Percentiles rank a stretch among this genome's conserved stretches.
phyloP scores from a whole-genome alignment of 2,329 filamentous ascomycete species.

The Alternaria ethzedia region DNA sequence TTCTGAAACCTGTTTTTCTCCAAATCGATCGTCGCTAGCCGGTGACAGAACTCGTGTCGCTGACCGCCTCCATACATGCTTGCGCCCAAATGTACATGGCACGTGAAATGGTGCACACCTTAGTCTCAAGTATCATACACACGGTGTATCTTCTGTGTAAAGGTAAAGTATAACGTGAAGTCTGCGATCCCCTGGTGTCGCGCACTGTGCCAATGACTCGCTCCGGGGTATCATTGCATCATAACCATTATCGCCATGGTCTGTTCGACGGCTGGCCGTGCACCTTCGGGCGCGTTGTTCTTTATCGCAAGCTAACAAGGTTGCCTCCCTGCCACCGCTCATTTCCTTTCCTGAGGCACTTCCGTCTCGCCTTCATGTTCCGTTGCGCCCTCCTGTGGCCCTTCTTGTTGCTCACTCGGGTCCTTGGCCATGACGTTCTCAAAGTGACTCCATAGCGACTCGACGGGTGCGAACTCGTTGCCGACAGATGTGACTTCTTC shows the following conservation, averaged over 20 bases:
- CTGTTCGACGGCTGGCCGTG: conserved; percentile 5
- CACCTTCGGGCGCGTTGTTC: neutral
- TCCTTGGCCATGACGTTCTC: conserved; percentile 92
- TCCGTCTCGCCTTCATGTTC: conserved; percentile 32
- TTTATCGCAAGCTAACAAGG: neutral
- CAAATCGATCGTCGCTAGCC: neutral
- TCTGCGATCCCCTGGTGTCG: neutral
- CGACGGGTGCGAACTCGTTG: conserved; percentile 96
- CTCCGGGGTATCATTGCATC: conserved; percentile 19
- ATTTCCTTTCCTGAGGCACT: conserved; percentile 28
- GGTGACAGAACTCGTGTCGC: neutral
- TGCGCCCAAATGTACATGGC: neutral
- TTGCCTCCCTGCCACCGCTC: neutral
- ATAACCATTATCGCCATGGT: neutral
- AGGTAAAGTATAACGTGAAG: neutral
- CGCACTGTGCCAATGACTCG: neutral
- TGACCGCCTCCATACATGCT: neutral
- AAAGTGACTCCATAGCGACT: conserved; percentile 96
- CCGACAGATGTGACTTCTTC: conserved; percentile 93
- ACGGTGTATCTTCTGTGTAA: neutral
- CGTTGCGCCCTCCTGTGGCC: conserved; percentile 29
- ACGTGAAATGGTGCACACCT: neutral
- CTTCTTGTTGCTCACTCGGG: conserved; percentile 46
- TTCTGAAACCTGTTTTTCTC: conserved; percentile 8
- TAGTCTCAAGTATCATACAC: neutral